A percentile compares a stretch with the other conserved stretches of the same genome.
phyloP scores from a whole-genome alignment of 805 yeast genomes.

The Saccharomycopsis microspora region DNA sequence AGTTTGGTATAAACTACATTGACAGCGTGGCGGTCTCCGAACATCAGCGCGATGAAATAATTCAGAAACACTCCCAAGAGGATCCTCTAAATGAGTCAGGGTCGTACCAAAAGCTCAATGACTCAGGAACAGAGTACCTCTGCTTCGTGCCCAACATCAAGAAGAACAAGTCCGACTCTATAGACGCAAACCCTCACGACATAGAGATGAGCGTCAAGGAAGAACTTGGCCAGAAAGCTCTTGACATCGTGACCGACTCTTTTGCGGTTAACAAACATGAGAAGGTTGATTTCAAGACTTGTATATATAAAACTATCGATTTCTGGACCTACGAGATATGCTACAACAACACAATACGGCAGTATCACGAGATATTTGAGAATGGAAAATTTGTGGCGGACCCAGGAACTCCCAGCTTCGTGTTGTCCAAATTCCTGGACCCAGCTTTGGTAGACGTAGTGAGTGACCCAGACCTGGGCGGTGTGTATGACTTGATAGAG shows the following conservation, averaged over 20 bases:
- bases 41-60: not conserved
- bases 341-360: conserved; percentile 6
- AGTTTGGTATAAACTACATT: not conserved
- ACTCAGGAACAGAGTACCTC: not conserved
- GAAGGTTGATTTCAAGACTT: not conserved
- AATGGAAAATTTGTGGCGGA: not conserved
- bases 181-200: not conserved
- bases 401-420: conserved; percentile 2
- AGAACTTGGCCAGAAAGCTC: not conserved
- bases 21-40: not conserved
- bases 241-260: not conserved
- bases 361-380: conserved; percentile 8
- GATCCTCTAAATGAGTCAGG: not conserved
- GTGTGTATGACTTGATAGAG: conserved; percentile 3
- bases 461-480: not conserved
- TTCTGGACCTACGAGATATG: conserved; percentile 16
- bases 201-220: not conserved
- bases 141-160: conserved; percentile 1
- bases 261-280: not conserved
- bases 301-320: conserved; percentile 3
- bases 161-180: not conserved
- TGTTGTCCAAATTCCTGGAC: conserved; percentile 1
- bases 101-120: not conserved
- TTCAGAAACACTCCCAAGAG: not conserved
- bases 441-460: not conserved